phyloP scores from a whole-genome alignment of 495 filamentous ascomycete species.

The Aspergillus cristatus region DNA sequence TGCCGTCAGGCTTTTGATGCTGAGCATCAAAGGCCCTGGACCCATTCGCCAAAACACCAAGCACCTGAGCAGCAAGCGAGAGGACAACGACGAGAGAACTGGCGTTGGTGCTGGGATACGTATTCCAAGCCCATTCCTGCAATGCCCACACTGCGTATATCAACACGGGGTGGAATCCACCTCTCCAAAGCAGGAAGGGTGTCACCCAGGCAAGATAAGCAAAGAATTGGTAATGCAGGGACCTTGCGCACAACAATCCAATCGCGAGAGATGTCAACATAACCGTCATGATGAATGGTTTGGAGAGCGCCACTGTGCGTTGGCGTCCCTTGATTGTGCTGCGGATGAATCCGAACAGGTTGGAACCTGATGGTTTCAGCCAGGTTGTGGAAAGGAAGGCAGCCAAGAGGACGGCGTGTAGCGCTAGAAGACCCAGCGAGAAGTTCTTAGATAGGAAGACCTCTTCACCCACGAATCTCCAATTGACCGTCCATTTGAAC shows the following conservation, averaged over 20 bases:
- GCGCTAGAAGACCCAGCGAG: slow-evolving; percentile 53
- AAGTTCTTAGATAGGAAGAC: slow-evolving; percentile 70
- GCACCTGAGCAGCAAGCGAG: slow-evolving; percentile 56
- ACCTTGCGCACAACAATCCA: slow-evolving; percentile 84
- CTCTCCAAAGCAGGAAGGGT: slow-evolving; percentile 83
- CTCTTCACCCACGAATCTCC: slow-evolving; percentile 83
- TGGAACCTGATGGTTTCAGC: slow-evolving; percentile 41
- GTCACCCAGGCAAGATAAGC: slow-evolving; percentile 86
- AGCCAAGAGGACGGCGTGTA: slow-evolving; percentile 58
- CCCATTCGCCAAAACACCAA: slow-evolving; percentile 24
- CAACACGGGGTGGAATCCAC: slow-evolving; percentile 61
- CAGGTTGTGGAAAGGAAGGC: slow-evolving; percentile 51
- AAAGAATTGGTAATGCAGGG: slow-evolving; percentile 96
- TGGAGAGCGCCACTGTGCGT: slow-evolving; percentile 52
- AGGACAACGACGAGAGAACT: slow-evolving; percentile 75
- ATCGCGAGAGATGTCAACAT: slow-evolving; percentile 73
- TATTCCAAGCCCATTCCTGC: slow-evolving; percentile 97
- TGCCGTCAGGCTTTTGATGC: slow-evolving; percentile 4
- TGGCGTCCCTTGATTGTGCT: slow-evolving; percentile 43
- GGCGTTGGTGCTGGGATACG: slow-evolving; percentile 76
- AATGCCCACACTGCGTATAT: slow-evolving; percentile 66
- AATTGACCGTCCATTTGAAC: slow-evolving; percentile 98
- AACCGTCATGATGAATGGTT: slow-evolving; percentile 65
- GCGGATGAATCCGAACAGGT: slow-evolving; percentile 41
- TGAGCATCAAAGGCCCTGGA: slow-evolving; percentile 10